Base-by-base conservation (phyloP, 192 early-diverging fungal genomes). In the Dispira simplex region DNA sequence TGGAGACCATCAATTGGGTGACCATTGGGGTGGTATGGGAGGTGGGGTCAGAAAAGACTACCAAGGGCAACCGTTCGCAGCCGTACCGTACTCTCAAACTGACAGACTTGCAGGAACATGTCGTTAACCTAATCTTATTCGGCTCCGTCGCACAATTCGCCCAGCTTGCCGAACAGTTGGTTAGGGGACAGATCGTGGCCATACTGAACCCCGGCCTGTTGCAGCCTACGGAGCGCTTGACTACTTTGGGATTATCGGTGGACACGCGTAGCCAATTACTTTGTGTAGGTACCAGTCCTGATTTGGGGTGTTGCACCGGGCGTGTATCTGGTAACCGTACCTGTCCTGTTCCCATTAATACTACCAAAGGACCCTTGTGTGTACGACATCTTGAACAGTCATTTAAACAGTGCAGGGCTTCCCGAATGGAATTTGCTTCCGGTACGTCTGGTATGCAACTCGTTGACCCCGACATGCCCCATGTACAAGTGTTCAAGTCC, bases 21-120 rank as follows among this genome's bases (percentile, higher is more conserved):
- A 53, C 51, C 51, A 53, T 53, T n/a, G 51, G 51, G 51, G 51
- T 53, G 51, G 51, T 53, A 11, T 53, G 51, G 51, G 51, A 53
- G 18, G 18, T 53, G 20, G 51, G 51, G 20, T 11, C 51, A 9
- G 51, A 25, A n/a, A 20, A 53, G 26, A 53, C 51, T 20, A 26
- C 51, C 51, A 53, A 53, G 18, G 51, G 51, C 3, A 26, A 26
- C 12, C 51, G 51, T n/a, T 6, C 32, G 32, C 32, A 39, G 6
- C 32, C 32, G 6, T 53, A 53, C 51, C 26, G 51, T 26, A 53
- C 51, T 9, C 21, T 53, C 10, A 53, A 53, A n/a, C 51, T 53
- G 51, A 53, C 51, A 20, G 51, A 53, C 26, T 26, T 53, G 51
- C 21, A 20, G 8, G 51, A 53, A 26, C 20, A 53, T n/a, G 20